Percentiles rank a stretch among this genome's conserved stretches.
Conservation (phyloP, 1,139 yeast species). For the Candida anutae region DNA sequence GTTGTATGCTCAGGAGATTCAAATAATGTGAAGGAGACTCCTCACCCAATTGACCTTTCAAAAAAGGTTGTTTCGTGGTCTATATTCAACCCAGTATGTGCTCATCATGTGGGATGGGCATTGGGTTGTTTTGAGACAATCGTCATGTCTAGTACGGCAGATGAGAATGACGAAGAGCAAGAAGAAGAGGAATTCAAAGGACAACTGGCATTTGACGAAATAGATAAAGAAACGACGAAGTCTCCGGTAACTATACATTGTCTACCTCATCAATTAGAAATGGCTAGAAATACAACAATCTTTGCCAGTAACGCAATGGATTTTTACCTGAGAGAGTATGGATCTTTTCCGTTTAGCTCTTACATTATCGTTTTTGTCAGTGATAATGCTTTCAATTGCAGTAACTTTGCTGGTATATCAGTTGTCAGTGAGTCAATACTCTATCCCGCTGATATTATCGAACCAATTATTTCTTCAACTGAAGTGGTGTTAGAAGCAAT, state of each 20-base stretch:
- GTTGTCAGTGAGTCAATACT: constrained; percentile 56
- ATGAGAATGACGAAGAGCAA: constrained; percentile 26
- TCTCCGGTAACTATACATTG: constrained; percentile 52
- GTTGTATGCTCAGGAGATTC: constrained; percentile 74
- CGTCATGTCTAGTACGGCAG: constrained; percentile 33
- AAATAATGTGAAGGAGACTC: constrained; percentile 39
- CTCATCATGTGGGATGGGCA: constrained; percentile 96
- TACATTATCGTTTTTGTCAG: constrained; percentile 71
- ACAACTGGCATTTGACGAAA: constrained; percentile 23
- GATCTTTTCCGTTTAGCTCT: constrained; percentile 86
- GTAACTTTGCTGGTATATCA: constrained; percentile 73
- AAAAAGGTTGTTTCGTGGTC: constrained; percentile 78
- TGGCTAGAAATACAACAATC: constrained; percentile 69
- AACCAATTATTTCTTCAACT: constrained; percentile 68
- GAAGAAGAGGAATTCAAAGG: constrained; percentile 37
- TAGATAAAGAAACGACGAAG: constrained; percentile 30
- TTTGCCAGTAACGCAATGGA: constrained; percentile 75
- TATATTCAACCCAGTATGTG: constrained; percentile 78
- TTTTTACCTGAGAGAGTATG: constrained; percentile 79
- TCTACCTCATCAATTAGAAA: constrained; percentile 46
- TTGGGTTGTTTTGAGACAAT: constrained; percentile 75
- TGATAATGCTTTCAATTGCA: constrained; percentile 41
- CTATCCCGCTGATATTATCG: constrained; percentile 73
- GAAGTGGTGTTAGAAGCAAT: constrained; percentile 61
- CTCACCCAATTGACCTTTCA: constrained; percentile 49